A percentile compares a stretch with the other conserved stretches of the same genome.
phyloP scores from a whole-genome alignment of 2,329 filamentous ascomycete genomes.

The Rhexocercosporidium sp. region DNA sequence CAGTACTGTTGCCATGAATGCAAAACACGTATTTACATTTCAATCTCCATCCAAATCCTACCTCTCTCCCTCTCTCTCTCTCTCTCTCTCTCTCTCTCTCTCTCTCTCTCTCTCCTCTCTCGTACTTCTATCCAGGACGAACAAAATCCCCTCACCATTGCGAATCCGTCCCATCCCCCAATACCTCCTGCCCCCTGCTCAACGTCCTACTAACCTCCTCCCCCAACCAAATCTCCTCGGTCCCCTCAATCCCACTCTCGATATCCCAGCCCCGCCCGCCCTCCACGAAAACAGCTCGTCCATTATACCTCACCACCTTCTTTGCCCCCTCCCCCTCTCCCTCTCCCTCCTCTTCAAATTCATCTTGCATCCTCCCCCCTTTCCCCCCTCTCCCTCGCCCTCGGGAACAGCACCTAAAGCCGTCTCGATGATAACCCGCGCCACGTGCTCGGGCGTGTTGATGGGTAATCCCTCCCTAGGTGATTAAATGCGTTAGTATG shows the following conservation, averaged over 20 bases:
- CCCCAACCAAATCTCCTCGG: constrained; percentile 24
- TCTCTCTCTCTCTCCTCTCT: too few species aligned
- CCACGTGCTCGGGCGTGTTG: constrained; percentile 52
- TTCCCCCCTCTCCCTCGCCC: neutral
- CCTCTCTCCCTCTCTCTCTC: too few species aligned
- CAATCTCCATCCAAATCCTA: too few species aligned
- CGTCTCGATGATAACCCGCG: constrained; percentile 51
- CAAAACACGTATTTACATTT: too few species aligned
- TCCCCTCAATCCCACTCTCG: constrained; percentile 25
- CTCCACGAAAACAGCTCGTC: constrained; percentile 55
- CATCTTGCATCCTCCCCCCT: neutral
- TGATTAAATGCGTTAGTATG: too few species aligned
- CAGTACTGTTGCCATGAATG: too few species aligned
- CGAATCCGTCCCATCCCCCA: constrained; percentile 24
- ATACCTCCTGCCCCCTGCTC: constrained; percentile 20
- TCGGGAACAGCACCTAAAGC: constrained; percentile 40
- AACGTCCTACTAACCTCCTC: constrained; percentile 20
- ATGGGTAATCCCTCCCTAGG: constrained; percentile 20
- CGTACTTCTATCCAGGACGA: too few species aligned
- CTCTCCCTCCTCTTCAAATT: neutral
- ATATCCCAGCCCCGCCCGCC: constrained; percentile 27
- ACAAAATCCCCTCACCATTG: too few species aligned
- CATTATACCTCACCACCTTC: constrained; percentile 41
- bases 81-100: too few species aligned
- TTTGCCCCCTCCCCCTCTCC: neutral